Evolutionary conservation across 2,329 filamentous ascomycete genomes (phyloP).

Genomic region (Paracamarosporium sp.): DNA sequence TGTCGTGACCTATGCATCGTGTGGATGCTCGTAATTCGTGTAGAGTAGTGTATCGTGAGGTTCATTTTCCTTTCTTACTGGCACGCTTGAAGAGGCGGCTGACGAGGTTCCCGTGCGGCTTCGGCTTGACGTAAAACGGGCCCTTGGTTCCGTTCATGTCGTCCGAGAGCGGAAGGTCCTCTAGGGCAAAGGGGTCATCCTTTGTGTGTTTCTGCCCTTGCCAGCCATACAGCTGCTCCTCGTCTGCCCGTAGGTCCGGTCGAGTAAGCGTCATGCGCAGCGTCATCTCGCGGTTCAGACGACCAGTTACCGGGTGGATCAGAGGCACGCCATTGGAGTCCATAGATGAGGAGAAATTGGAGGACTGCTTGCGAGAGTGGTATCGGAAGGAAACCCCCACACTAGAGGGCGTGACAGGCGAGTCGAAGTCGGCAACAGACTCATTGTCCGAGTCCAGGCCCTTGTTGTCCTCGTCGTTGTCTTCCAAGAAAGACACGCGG

Average conservation of each 20-base stretch:
- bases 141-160: slow-evolving; percentile 55
- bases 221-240: slow-evolving; percentile 76
- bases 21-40: slow-evolving; percentile 10
- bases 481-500: slow-evolving; percentile 51
- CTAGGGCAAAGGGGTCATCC: slow-evolving; percentile 62
- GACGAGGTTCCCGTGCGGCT: slow-evolving; percentile 41
- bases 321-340: slow-evolving; percentile 36
- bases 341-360: slow-evolving; percentile 40
- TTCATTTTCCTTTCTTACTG: slow-evolving; percentile 37
- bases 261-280: slow-evolving; percentile 93
- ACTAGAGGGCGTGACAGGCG: slow-evolving; percentile 47
- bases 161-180: slow-evolving; percentile 57
- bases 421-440: slow-evolving; percentile 42
- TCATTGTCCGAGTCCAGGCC: slow-evolving; percentile 41
- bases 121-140: slow-evolving; percentile 53
- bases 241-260: slow-evolving; percentile 80
- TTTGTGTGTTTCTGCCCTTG: slow-evolving; percentile 50
- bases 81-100: slow-evolving; percentile 45
- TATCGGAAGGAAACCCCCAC: slow-evolving; percentile 40
- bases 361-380: slow-evolving; percentile 38
- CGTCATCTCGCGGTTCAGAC: slow-evolving; percentile 82
- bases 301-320: slow-evolving; percentile 26
- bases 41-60: neutral
- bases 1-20: slow-evolving; percentile 7
- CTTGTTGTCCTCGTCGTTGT: slow-evolving; percentile 35